Base-by-base conservation (phyloP, 805 yeast species). In the Schwanniomyces occidentalis region DNA sequence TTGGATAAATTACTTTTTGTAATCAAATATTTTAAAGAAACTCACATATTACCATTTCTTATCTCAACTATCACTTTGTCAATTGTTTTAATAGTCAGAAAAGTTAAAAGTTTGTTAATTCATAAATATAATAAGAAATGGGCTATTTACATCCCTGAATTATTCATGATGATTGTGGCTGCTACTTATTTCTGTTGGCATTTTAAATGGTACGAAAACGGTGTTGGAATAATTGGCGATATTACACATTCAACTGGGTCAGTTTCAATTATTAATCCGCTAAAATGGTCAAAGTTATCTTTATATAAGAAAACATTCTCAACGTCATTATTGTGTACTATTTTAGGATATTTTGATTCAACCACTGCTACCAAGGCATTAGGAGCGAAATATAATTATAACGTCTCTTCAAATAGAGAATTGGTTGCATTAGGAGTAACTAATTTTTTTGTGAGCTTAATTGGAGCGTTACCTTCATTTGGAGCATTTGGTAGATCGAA, bases 401-500 rank as follows among this genome's bases (percentile, higher is more conserved):
- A 50, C 21, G 60, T 58, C 5, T 52, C 61, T 4, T 46, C 64
- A 17, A 61, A 61, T 38, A 45, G 65, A 7, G 67, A 61, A 32
- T 45, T 61, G 20, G 48, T 61, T 23, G 67, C 67, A 4, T 44
- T 61, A 18, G 66, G 67, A 1, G 40, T 49, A 4, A 47, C 57
- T 13, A 61, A 61, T 35, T 35, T 58, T 15, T 48, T 56, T 2
- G 51, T 55, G 17, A 41, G 61, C 12, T 40, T 59, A 18, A 44
- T 58, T 14, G 59, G 65, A 16, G 66, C 63, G 2, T 39, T 61
- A 12, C 67, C 67, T 7, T 53, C 63, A 5, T 61, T 61, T 42
- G 67, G 66, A 1, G 65, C 65, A 0, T 49, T 61, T 31, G 67
- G 67, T 8, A 47, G 67, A 26, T 61, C 66, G n/a, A 59, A 56